These are phyloP conservation scores for Hortaea sp. DNA, from an alignment of 2,329 filamentous ascomycete genomes.

Conservation along the genomic window DNA sequence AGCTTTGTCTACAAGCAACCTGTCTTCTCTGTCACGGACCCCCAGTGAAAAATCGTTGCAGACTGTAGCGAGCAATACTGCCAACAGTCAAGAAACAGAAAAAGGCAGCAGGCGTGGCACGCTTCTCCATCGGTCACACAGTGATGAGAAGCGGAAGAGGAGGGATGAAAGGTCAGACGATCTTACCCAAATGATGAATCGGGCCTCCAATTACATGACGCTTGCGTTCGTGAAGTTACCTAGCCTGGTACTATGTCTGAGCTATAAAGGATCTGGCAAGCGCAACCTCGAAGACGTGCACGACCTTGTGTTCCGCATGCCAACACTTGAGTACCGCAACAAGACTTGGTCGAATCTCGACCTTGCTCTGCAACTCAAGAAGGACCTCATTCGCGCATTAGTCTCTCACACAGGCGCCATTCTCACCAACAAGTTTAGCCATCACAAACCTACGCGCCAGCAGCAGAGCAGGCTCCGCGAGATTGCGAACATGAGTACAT, in stretches of 20 bases:
- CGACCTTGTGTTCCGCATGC: conserved; percentile 92
- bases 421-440: conserved; percentile 92
- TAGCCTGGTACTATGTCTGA: conserved; percentile 87
- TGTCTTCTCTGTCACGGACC: conserved; percentile 17
- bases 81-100: conserved; percentile 14
- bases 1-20: conserved; percentile 15
- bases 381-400: conserved; percentile 83
- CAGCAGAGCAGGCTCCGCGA: conserved; percentile 73
- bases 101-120: conserved; percentile 26
- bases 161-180: conserved; percentile 70
- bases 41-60: conserved; percentile 22
- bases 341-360: conserved; percentile 99
- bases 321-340: conserved; percentile 90
- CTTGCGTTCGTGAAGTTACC: conserved; percentile 91
- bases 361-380: conserved; percentile 83
- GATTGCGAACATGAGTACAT: conserved; percentile 65
- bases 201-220: conserved; percentile 95
- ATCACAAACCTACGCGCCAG: conserved; percentile 70
- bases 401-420: conserved; percentile 95
- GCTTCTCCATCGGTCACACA: conserved; percentile 9
- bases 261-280: conserved; percentile 91
- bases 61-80: conserved; percentile 14
- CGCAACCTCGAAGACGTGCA: conserved; percentile 96
- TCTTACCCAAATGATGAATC: conserved; percentile 88
- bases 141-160: conserved; percentile 16